Conservation (phyloP, 805 yeast species). For the Candida coquimbonensis region DNA sequence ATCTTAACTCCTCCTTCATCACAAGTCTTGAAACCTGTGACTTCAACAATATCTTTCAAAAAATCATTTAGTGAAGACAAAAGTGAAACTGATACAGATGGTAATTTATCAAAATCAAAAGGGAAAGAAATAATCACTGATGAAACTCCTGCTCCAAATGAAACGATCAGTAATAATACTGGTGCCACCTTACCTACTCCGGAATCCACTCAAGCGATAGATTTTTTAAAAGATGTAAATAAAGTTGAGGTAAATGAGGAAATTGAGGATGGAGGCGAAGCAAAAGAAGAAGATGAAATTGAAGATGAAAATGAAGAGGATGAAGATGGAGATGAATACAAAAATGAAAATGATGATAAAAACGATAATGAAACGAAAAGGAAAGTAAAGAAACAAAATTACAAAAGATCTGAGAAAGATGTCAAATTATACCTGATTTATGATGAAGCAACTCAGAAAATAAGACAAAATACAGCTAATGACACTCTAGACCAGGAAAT, state of each 20-base stretch:
- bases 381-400: neutral
- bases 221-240: no score
- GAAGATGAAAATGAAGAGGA: constrained; percentile 3
- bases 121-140: neutral
- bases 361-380: neutral
- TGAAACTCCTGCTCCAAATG: neutral
- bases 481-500: constrained; percentile 14
- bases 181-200: no score
- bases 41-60: no score
- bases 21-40: neutral
- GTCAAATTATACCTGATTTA: neutral
- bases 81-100: no score
- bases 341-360: neutral
- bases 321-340: neutral
- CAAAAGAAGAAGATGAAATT: neutral
- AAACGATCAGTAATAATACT: no score
- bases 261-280: neutral
- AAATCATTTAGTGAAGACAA: no score
- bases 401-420: neutral
- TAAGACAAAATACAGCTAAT: constrained; percentile 1
- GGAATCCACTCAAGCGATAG: no score
- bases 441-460: neutral
- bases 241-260: constrained; percentile 2
- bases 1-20: constrained; percentile 10
- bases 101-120: no score